phyloP scores from a whole-genome alignment of 257 asterid species.

The Scutellaria galericulata region DNA sequence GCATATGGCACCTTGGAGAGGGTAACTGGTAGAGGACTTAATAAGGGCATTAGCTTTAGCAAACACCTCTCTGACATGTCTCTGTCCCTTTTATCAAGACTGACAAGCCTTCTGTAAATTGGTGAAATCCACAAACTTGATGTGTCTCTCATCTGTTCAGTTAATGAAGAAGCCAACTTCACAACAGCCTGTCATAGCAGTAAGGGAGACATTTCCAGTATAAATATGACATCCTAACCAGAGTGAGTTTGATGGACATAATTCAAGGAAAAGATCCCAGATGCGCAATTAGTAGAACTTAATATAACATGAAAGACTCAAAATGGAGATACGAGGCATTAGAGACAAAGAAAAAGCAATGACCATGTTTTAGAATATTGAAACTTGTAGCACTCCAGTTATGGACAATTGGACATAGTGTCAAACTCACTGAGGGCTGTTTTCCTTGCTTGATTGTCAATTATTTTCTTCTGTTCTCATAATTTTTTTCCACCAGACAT shows the following conservation, averaged over 20 bases:
- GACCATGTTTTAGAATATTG: too few relatives aligned
- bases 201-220: conserved; percentile 18
- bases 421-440: background rate
- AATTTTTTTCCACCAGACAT: background rate
- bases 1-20: conserved; percentile 67
- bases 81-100: conserved; percentile 75
- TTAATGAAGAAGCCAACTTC: conserved; percentile 59
- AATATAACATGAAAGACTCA: too few relatives aligned
- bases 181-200: conserved; percentile 62
- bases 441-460: background rate
- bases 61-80: conserved; percentile 83
- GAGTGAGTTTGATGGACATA: conserved; percentile 11
- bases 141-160: conserved; percentile 60
- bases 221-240: conserved; percentile 27
- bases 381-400: too few relatives aligned
- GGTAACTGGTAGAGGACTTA: conserved; percentile 60
- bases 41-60: conserved; percentile 57
- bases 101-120: conserved; percentile 78
- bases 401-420: background rate
- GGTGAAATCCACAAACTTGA: conserved; percentile 78
- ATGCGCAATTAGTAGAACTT: conserved; percentile 11
- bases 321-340: too few relatives aligned
- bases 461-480: background rate
- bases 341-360: too few relatives aligned
- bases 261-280: conserved; percentile 3